Evolutionary conservation across 2,329 filamentous ascomycete species (phyloP).

Genomic region (Chaetomium sp.): DNA sequence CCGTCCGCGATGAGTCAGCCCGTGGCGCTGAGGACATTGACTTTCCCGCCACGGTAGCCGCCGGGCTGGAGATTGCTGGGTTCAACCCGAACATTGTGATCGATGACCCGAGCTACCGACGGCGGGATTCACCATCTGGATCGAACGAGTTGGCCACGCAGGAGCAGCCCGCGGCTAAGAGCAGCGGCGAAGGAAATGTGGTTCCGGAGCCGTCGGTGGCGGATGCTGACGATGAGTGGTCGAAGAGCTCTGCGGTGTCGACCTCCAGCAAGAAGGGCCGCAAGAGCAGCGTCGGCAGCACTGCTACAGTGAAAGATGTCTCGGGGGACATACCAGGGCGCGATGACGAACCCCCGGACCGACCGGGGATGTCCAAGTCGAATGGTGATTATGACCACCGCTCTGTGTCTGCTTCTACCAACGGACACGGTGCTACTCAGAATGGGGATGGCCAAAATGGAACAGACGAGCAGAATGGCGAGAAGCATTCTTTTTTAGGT

Average conservation of each 20-base stretch:
- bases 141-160: constrained; percentile 39
- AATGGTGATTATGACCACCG: constrained; percentile 39
- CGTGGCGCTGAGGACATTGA: constrained; percentile 61
- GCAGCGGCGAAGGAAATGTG: neutral
- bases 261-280: constrained; percentile 25
- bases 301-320: constrained; percentile 27
- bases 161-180: neutral
- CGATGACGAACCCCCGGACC: constrained; percentile 34
- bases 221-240: constrained; percentile 23
- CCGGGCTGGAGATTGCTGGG: constrained; percentile 60
- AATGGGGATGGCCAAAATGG: constrained; percentile 22
- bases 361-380: constrained; percentile 26
- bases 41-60: constrained; percentile 64
- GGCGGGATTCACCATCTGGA: constrained; percentile 57
- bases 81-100: constrained; percentile 67
- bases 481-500: constrained; percentile 62
- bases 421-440: constrained; percentile 23
- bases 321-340: constrained; percentile 30
- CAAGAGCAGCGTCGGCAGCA: constrained; percentile 29
- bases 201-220: neutral
- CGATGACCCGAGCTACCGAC: constrained; percentile 56
- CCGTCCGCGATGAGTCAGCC: constrained; percentile 50
- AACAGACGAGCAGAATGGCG: neutral
- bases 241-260: constrained; percentile 35
- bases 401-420: constrained; percentile 38